Percentiles rank a stretch among this genome's conserved stretches.
These are phyloP conservation scores for Pulveroboletus sp. DNA, from an alignment of 768 basidiomycete species.

Conservation along the genomic window DNA sequence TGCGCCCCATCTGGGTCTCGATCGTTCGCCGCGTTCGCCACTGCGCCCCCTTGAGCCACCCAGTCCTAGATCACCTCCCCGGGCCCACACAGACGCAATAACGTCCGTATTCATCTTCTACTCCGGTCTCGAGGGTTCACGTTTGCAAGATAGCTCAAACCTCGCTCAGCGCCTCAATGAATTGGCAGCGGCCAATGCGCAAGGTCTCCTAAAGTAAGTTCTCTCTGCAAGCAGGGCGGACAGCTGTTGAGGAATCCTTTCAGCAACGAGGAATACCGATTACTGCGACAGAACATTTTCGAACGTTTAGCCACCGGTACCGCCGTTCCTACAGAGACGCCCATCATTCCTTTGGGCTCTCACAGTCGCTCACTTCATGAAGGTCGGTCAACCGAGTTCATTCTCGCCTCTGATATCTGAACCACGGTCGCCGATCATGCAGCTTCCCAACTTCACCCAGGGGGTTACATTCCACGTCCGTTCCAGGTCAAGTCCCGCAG, in stretches of 20 bases:
- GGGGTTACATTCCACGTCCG: conserved; percentile 24
- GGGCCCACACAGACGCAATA: conserved; percentile 44
- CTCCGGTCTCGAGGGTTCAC: conserved; percentile 7
- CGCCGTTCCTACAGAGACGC: conserved; percentile 55
- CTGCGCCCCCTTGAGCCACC: conserved; percentile 22
- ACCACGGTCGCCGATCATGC: not conserved
- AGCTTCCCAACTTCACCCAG: conserved; percentile 20
- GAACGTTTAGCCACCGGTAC: conserved; percentile 66
- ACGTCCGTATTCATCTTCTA: conserved; percentile 42
- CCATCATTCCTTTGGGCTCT: conserved; percentile 55
- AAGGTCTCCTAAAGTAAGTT: conserved; percentile 71
- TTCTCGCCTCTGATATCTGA: not conserved
- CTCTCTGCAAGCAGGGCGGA: not conserved
- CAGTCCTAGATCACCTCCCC: conserved; percentile 22
- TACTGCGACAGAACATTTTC: conserved; percentile 80
- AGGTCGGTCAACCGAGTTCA: conserved; percentile 1
- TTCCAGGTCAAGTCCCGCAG: conserved; percentile 36
- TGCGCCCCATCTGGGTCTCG: conserved; percentile 10
- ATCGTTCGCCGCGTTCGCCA: conserved; percentile 20
- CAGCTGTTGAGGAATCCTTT: not conserved
- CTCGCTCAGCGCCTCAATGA: conserved; percentile 81
- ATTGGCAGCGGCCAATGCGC: conserved; percentile 72
- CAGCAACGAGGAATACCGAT: conserved; percentile 83
- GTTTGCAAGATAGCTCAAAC: conserved; percentile 47
- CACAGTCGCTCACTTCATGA: conserved; percentile 26